Conservation (phyloP, 441 rosid species). For the Geranium incanum region DNA sequence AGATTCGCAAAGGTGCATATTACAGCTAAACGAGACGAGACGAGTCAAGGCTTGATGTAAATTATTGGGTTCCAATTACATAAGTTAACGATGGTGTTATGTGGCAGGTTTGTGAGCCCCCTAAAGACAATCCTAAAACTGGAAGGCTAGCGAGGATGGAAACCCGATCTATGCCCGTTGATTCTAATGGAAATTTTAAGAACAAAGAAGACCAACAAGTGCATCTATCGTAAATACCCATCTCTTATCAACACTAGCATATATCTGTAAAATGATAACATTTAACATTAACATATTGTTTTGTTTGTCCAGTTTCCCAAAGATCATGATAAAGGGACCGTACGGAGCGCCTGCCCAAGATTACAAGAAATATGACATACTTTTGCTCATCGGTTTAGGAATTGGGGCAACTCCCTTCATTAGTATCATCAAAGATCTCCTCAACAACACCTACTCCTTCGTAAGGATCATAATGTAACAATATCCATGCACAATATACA, state of each 20-base stretch:
- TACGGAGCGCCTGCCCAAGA: constrained; percentile 92
- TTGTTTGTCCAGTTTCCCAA: constrained; percentile 46
- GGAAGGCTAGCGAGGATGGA: constrained; percentile 56
- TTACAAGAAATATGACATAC: constrained; percentile 62
- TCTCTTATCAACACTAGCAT: no score
- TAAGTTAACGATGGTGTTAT: background rate
- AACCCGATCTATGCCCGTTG: constrained; percentile 42
- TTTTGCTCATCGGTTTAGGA: constrained; percentile 74
- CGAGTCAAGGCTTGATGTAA: no score
- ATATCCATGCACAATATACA: no score
- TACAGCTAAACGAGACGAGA: no score
- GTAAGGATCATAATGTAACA: background rate
- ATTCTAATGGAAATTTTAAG: background rate
- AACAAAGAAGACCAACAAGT: no score
- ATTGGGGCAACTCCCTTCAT: constrained; percentile 96
- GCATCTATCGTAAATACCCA: no score
- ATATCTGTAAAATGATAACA: no score
- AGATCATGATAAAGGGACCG: constrained; percentile 68
- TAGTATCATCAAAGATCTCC: constrained; percentile 82
- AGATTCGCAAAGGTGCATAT: no score
- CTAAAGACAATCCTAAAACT: constrained; percentile 26
- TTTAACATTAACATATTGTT: no score
- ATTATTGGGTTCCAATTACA: no score
- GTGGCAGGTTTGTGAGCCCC: constrained; percentile 60
- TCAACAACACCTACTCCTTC: constrained; percentile 31